These are phyloP conservation scores for Zanthoxylum bungeanum DNA, from an alignment of 345 rosid species.

Conservation along the genomic window DNA sequence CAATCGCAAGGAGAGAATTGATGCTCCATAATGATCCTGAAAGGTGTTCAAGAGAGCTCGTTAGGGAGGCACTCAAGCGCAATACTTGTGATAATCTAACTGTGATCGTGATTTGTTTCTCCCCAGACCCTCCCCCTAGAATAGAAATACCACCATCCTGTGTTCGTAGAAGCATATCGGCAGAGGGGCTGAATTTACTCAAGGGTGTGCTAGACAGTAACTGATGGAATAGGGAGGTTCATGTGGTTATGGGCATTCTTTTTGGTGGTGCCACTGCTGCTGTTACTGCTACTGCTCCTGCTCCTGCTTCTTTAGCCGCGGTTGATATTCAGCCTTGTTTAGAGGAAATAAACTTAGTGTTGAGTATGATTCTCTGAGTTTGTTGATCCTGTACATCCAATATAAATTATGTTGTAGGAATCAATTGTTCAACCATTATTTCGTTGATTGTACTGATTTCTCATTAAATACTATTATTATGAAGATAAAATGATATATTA, in stretches of 20 bases:
- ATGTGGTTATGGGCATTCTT: constrained; percentile 11
- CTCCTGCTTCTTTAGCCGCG: background rate
- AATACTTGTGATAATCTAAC: constrained; percentile 85
- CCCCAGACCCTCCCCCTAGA: constrained; percentile 77
- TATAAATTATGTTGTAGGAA: constrained; percentile 31
- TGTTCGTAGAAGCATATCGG: constrained; percentile 79
- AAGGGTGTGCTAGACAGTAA: constrained; percentile 78
- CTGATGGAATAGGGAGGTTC: constrained; percentile 30
- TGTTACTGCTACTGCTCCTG: constrained; percentile 12
- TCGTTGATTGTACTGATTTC: background rate
- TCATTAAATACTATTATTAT: constrained; percentile 5
- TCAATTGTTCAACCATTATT: constrained; percentile 15
- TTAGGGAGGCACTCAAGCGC: constrained; percentile 78
- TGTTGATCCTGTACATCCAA: constrained; percentile 21
- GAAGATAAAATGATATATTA: constrained; percentile 1
- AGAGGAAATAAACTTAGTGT: constrained; percentile 12
- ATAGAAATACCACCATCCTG: constrained; percentile 65
- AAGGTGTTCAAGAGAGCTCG: constrained; percentile 90
- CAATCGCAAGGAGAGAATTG: constrained; percentile 74
- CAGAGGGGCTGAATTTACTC: constrained; percentile 80
- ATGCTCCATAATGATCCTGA: constrained; percentile 95
- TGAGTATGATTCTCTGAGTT: constrained; percentile 28
- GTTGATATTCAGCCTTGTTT: constrained; percentile 12
- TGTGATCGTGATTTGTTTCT: constrained; percentile 77
- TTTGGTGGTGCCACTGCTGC: background rate